Evolutionary conservation across 768 basidiomycete genomes (phyloP), one percentile per base, ranked within the genome.

Genomic region (Tephrocybe sp.): DNA sequence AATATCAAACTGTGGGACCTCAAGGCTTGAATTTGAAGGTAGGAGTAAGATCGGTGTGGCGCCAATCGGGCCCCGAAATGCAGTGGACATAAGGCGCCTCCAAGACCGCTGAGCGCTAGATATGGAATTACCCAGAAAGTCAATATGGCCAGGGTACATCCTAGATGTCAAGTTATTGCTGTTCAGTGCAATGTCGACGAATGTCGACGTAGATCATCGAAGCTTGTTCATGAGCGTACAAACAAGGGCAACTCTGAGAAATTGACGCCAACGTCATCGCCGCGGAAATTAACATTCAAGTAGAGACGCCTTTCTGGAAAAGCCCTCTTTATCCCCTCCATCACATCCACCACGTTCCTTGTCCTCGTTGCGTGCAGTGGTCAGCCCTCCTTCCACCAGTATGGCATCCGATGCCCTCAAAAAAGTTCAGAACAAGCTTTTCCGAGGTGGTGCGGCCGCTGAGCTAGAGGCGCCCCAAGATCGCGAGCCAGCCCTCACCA

Each of bases 381-480:
- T 22, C 16, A 47, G 18, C 19, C 16, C 8, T 28, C 15, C 19
- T 34, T 9, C 26, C 18, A 5, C 9, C 22, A 9, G 11, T 8
- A 77, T 77, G 74, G 63, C 74, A 34, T 66, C 70, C 11, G 66
- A 64, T 57, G 60, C 78, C 5, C 68, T 75, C 27, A 87, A 80
- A 64, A 83, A 81, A 61, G 77, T 91, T 12, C 90, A 91, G 60
- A 82, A 78, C 25, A 89, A 80, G 68, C 75, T 92, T 31, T 91
- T 92, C 63, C 71, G 74, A 44, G 65, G 80, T 51, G 74, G 75
- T n/a, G n/a, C n/a, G 22, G 61, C 58, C 47, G 51, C 47, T 22
- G 43, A 58, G 22, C 47, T 41, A 9, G 53, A 53, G 30, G 52
- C 53, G 31, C 19, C 51, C 24, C 56, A 55, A 44, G 61, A 62